Base-by-base conservation (phyloP, 495 filamentous ascomycete genomes). In the Mytilinidion resinicola region DNA sequence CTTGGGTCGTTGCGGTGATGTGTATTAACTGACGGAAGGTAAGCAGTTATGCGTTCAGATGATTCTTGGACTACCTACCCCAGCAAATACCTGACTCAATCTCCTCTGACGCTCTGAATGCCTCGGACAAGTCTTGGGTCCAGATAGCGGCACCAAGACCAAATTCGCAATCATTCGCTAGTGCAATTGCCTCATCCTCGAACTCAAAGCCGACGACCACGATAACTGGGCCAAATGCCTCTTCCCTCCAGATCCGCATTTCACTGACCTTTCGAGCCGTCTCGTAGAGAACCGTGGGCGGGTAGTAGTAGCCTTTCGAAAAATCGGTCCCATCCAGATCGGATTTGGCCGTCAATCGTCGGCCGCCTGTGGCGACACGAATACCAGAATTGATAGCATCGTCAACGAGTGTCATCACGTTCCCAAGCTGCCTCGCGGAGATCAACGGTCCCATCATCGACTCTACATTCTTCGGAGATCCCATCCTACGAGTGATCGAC, bases 1-100 rank as follows among this genome's bases (percentile, higher is more conserved):
- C 78, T 81, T n/a, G 80, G 79, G 51, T 82, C 80, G 56, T 82
- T 82, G 35, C 80, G 69, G 66, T 85, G 80, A 65, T 85, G 81
- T 10, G 79, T 81, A 60, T 85, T 85, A 21, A 82, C 77, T 67
- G 33, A 4, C 35, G 35, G 9, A 38, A 53, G 3, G 15, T 53
- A 36, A 55, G 51, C 17, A 17, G 12, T 19, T 12, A 25, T 20
- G 25, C 25, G 20, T 15, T 12, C 3, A 42, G n/a, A 21, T 35
- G 41, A n/a, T 3, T 9, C 2, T 1, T 14, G 20, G 4, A 19
- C 21, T 34, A 50, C 55, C 34, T 47, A 67, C 64, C 56, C 81
- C 82, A 84, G 12, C 80, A 79, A 57, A 83, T 83, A 0, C 82
- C 82, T 0, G 80, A 76, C 42, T 83, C 78, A 36, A 85, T 80